Base-by-base conservation (phyloP, 768 basidiomycete genomes). In the Leccinum olivaceopallidum region DNA sequence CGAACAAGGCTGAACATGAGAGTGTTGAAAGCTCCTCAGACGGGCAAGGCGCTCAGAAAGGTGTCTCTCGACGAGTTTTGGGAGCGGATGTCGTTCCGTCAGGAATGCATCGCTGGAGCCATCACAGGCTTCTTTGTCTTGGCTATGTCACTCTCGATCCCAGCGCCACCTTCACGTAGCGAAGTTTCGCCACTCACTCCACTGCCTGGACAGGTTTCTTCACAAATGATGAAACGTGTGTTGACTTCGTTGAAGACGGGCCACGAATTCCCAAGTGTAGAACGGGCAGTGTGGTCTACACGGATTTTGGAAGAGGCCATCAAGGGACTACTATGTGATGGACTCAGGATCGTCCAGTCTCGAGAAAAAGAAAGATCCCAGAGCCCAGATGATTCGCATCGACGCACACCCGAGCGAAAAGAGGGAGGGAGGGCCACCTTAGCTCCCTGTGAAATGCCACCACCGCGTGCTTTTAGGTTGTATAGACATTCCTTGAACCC, bases 41-140 rank as follows among this genome's bases (percentile, higher is more conserved):
- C 79, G 32, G 68, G 77, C 56, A 86, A 83, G 53, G 85, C 87
- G 67, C 77, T 92, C 56, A 77, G 71, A 16, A 82, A 78, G 62
- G 88, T 92, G 53, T 75, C 77, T 0, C 67, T 83, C 47, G 89
- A 89, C 44, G 95, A 97, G 70, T 99, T 95, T 74, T 99, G 96
- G 95, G 95, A 97, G 75, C 84, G 94, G 16, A 95, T 99, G 90
- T 93, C 89, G 44, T 96, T 92, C 74, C 83, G 97, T 28, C 96
- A 98, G 71, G 97, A 99, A 75, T 98, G 96, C 70, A 83, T 90
- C 50, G 83, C 88, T 36, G 95, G 95, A 2, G 90, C 92, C 2
- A 84, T 96, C n/a, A 98, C 95, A 4, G 96, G 92, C 0, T 99
- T 99, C 78, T 98, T 98, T 71, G 83, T 85, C n/a, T 65, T 90